Conservation (phyloP, 2,329 filamentous ascomycete species). For the Neobulgaria alba region DNA sequence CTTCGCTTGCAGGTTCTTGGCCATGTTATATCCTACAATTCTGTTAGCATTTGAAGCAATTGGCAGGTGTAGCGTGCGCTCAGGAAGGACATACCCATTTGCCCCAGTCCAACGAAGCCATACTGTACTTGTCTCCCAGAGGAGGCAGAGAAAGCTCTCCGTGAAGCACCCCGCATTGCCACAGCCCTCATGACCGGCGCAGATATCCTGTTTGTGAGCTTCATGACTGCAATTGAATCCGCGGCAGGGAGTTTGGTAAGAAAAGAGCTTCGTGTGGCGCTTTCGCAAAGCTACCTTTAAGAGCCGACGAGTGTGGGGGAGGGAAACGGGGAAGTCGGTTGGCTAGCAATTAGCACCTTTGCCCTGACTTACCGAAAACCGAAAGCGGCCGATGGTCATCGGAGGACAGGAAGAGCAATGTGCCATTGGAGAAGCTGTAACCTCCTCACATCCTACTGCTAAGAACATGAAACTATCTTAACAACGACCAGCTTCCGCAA, state of each 20-base stretch:
- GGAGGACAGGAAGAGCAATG: too few relatives aligned
- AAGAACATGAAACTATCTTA: too few relatives aligned
- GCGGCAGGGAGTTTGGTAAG: not conserved
- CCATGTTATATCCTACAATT: slow-evolving; percentile 64
- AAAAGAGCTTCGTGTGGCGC: too few relatives aligned
- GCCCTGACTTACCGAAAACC: too few relatives aligned
- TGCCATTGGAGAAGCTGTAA: too few relatives aligned
- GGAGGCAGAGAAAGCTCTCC: slow-evolving; percentile 38
- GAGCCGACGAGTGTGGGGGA: slow-evolving; percentile 1
- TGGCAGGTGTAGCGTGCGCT: not conserved
- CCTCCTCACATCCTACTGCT: too few relatives aligned
- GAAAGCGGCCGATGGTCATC: too few relatives aligned
- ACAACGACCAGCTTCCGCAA: too few relatives aligned
- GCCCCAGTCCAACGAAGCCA: slow-evolving; percentile 51
- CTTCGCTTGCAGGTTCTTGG: slow-evolving; percentile 59
- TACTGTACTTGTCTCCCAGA: slow-evolving; percentile 39
- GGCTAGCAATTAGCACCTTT: too few relatives aligned
- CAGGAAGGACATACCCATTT: slow-evolving; percentile 43
- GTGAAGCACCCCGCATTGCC: slow-evolving; percentile 15
- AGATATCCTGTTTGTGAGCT: slow-evolving; percentile 22
- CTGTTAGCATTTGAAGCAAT: too few relatives aligned
- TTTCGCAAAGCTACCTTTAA: too few relatives aligned
- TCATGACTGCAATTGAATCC: not conserved
- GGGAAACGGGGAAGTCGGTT: not conserved
- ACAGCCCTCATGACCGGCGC: slow-evolving; percentile 18